Evolutionary conservation across 2,329 filamentous ascomycete species (phyloP).

Genomic region (Reticulascus tulasneorum): DNA sequence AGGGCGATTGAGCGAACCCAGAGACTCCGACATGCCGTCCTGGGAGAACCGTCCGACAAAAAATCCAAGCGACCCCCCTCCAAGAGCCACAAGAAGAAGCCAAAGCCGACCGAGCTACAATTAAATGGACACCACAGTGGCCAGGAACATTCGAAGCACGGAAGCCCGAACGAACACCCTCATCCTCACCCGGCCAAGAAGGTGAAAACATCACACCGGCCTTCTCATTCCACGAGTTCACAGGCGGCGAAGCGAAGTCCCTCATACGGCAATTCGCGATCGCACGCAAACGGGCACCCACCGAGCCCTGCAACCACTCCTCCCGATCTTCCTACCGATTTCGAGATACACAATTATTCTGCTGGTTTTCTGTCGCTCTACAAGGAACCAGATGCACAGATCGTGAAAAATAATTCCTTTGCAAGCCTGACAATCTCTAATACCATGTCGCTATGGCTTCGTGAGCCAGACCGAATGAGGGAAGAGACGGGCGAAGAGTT

Average conservation of each 20-base stretch:
- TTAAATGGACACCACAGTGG: slow-evolving; percentile 63
- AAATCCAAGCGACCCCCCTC: slow-evolving; percentile 70
- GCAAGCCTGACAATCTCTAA: slow-evolving; percentile 72
- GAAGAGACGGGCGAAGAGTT: slow-evolving; percentile 62
- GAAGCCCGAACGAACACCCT: slow-evolving; percentile 38
- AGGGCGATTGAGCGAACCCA: slow-evolving; percentile 70
- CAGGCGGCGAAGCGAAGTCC: slow-evolving; percentile 62
- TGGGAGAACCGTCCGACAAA: slow-evolving; percentile 57
- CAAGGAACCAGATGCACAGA: slow-evolving; percentile 56
- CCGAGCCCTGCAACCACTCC: slow-evolving; percentile 76
- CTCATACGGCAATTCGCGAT: slow-evolving; percentile 58
- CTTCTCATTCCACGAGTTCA: slow-evolving; percentile 73
- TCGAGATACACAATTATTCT: slow-evolving; percentile 66
- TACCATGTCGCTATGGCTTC: slow-evolving; percentile 73
- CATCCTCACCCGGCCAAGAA: slow-evolving; percentile 69
- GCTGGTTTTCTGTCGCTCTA: slow-evolving; percentile 72
- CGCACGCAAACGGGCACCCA: slow-evolving; percentile 54
- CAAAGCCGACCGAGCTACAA: slow-evolving; percentile 65
- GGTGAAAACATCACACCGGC: slow-evolving; percentile 74
- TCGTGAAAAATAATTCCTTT: slow-evolving; percentile 70
- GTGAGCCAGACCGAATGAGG: slow-evolving; percentile 65
- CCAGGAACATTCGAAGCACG: slow-evolving; percentile 49
- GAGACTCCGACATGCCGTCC: slow-evolving; percentile 44
- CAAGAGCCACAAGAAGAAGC: slow-evolving; percentile 86
- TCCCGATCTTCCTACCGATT: slow-evolving; percentile 59